Evolutionary conservation across 2,329 filamentous ascomycete species (phyloP).

Genomic region (Monosporascus sp.): DNA sequence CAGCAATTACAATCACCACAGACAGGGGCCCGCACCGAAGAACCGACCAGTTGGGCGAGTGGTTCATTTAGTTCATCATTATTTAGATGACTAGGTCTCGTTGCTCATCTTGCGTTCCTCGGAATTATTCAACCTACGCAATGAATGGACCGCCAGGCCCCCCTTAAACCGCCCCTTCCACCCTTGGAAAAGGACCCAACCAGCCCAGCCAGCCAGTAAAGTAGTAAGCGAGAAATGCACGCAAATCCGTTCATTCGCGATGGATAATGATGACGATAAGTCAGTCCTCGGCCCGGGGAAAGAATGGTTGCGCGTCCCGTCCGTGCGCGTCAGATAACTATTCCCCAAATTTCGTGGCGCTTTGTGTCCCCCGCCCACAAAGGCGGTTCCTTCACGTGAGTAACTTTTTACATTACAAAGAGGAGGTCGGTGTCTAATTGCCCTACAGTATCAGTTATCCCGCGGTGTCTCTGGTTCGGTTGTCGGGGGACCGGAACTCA

Average conservation of each 20-base stretch:
- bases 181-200: neutral
- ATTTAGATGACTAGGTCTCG: neutral
- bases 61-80: neutral
- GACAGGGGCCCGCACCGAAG: no score
- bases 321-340: no score
- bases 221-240: neutral
- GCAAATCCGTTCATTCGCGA: neutral
- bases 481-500: constrained; percentile 43
- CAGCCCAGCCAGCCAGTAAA: neutral
- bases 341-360: no score
- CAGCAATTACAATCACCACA: no score
- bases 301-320: no score
- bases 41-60: no score
- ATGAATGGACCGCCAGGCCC: neutral
- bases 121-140: neutral
- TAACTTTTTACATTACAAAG: constrained; percentile 7
- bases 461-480: constrained; percentile 9
- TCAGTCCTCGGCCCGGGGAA: no score
- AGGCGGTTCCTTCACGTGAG: neutral
- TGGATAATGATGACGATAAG: neutral
- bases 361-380: neutral
- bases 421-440: constrained; percentile 12
- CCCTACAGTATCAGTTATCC: constrained; percentile 7
- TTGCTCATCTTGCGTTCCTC: neutral
- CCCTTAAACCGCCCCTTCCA: neutral